phyloP scores from a whole-genome alignment of 345 rosid genomes.

The Heritiera littoralis region DNA sequence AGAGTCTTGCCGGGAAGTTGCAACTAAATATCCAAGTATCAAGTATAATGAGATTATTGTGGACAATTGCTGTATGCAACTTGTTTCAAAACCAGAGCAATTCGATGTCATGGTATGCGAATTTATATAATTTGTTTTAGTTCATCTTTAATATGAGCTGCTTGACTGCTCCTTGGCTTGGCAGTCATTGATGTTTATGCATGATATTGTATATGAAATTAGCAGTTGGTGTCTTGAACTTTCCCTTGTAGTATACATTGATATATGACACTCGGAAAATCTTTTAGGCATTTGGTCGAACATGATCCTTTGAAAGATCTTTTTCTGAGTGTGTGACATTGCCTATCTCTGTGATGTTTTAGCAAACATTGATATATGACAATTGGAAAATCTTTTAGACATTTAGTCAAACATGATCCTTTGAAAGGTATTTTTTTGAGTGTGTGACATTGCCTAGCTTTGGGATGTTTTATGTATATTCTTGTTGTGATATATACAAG shows the following conservation, averaged over 20 bases:
- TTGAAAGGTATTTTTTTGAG: too few relatives aligned
- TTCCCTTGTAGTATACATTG: neutral
- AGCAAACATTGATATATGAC: too few relatives aligned
- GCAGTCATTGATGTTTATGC: neutral
- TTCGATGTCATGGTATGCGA: constrained; percentile 89
- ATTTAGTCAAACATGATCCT: too few relatives aligned
- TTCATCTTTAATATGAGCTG: neutral
- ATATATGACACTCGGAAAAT: neutral
- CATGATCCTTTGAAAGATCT: neutral
- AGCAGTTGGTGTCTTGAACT: neutral
- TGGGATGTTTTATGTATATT: neutral
- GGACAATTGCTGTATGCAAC: constrained; percentile 99
- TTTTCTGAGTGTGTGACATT: neutral
- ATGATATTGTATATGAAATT: neutral
- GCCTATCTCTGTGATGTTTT: too few relatives aligned
- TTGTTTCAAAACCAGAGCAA: constrained; percentile 97
- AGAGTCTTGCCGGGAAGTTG: constrained; percentile 92
- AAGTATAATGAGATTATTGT: constrained; percentile 87
- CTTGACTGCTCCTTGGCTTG: neutral
- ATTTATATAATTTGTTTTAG: neutral
- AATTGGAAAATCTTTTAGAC: too few relatives aligned
- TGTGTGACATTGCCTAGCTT: neutral
- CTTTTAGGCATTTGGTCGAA: neutral
- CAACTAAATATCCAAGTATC: constrained; percentile 83
- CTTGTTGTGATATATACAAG: neutral